phyloP scores from a whole-genome alignment of 2,329 filamentous ascomycete species.

The Colletotrichum sublineola region DNA sequence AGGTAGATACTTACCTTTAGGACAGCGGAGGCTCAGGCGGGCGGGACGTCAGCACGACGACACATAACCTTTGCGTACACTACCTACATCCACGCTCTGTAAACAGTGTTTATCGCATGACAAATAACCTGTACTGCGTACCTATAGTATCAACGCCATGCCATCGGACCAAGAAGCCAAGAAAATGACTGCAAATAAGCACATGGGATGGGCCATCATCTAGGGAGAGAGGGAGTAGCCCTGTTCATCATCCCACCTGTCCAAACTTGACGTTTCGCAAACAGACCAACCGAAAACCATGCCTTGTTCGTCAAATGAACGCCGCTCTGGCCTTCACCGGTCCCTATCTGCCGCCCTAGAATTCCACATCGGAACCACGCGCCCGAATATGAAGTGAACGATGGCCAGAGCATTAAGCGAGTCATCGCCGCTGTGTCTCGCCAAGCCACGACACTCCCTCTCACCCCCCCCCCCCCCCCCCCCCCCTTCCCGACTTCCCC shows the following conservation, averaged over 20 bases:
- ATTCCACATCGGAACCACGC: not conserved
- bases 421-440: slow-evolving; percentile 18
- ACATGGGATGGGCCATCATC: not conserved
- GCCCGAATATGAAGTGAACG: not conserved
- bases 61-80: slow-evolving; percentile 4
- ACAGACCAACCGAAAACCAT: slow-evolving; percentile 1
- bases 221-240: slow-evolving; percentile 15
- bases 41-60: not conserved
- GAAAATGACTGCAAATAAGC: slow-evolving; percentile 1
- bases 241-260: slow-evolving; percentile 14
- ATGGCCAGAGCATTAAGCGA: not conserved
- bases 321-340: slow-evolving; percentile 12
- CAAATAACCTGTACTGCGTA: not conserved
- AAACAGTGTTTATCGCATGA: slow-evolving; percentile 8
- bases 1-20: no score
- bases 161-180: slow-evolving; percentile 5
- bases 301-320: not conserved
- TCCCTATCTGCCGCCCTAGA: not conserved
- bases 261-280: not conserved
- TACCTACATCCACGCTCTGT: not conserved
- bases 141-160: not conserved
- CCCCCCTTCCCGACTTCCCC: not conserved
- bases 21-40: not conserved
- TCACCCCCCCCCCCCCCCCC: slow-evolving; percentile 1
- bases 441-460: not conserved